A percentile compares a stretch with the other conserved stretches of the same genome.
Conservation (phyloP, 305 asterid species). For the Ajuga reptans region DNA sequence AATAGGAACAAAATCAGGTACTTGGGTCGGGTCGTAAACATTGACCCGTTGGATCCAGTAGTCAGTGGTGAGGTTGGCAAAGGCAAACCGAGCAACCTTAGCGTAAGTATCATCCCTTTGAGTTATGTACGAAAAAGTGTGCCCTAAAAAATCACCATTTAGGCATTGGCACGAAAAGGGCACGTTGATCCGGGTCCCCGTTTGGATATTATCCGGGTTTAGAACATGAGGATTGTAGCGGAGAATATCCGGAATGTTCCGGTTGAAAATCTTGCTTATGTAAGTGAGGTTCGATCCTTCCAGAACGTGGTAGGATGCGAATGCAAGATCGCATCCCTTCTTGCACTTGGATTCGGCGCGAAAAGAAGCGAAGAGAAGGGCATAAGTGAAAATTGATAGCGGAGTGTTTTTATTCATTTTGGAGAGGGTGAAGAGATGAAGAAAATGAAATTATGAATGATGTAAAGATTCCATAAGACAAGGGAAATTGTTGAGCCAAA, state of each 20-base stretch:
- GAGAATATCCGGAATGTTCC: constrained; percentile 34
- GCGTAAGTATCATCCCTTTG: constrained; percentile 48
- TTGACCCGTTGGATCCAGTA: constrained; percentile 60
- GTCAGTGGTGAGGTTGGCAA: constrained; percentile 52
- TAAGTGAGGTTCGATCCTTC: constrained; percentile 57
- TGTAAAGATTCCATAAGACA: too few species aligned
- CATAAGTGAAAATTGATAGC: not conserved
- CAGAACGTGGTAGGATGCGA: constrained; percentile 60
- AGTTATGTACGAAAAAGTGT: constrained; percentile 47
- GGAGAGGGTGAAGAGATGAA: not conserved
- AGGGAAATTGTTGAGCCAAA: too few species aligned
- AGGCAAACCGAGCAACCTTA: constrained; percentile 34
- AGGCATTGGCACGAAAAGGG: constrained; percentile 72
- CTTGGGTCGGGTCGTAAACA: constrained; percentile 34
- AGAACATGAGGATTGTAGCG: constrained; percentile 34
- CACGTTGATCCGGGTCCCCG: constrained; percentile 40
- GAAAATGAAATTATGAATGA: too few species aligned
- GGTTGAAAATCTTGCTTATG: constrained; percentile 39
- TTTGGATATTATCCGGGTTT: constrained; percentile 28
- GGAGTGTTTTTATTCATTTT: constrained; percentile 19
- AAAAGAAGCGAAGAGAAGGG: constrained; percentile 14
- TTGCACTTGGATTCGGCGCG: constrained; percentile 42
- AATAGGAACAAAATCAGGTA: constrained; percentile 39
- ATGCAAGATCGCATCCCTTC: constrained; percentile 51
- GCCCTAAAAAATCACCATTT: constrained; percentile 65